phyloP scores from a whole-genome alignment of 352 stramenopile genomes.

The Pythium brachiatum region DNA sequence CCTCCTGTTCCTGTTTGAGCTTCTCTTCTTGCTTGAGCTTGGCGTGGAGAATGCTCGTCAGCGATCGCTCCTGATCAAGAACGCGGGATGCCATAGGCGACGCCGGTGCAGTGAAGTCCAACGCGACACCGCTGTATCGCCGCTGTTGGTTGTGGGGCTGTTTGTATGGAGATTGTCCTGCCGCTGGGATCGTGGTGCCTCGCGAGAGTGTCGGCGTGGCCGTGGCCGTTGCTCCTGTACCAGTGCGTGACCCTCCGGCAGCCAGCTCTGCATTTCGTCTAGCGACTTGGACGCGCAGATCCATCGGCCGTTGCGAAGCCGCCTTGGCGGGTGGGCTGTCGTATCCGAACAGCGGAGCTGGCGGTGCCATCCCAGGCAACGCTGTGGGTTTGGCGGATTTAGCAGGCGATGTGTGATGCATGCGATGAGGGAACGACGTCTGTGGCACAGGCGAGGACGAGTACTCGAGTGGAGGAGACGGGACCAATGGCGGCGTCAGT shows the following conservation, averaged over 20 bases:
- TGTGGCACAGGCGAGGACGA: constrained; percentile 32
- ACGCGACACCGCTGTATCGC: background rate
- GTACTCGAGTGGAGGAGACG: constrained; percentile 32
- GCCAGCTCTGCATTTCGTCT: constrained; percentile 65
- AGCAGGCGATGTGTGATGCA: constrained; percentile 13
- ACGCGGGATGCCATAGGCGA: constrained; percentile 66
- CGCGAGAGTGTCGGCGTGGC: constrained; percentile 10
- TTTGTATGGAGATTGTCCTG: background rate
- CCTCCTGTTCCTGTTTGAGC: constrained; percentile 70
- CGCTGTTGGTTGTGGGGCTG: constrained; percentile 6
- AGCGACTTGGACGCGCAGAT: constrained; percentile 73
- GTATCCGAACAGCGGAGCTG: background rate
- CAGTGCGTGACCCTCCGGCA: background rate
- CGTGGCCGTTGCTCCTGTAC: constrained; percentile 3
- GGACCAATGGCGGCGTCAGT: background rate
- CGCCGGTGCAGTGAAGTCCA: constrained; percentile 37
- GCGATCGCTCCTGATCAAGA: constrained; percentile 49
- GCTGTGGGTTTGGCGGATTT: constrained; percentile 5
- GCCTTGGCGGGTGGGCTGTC: background rate
- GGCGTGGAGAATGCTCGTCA: constrained; percentile 58
- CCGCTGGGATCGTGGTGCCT: constrained; percentile 18
- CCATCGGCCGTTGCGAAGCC: constrained; percentile 21
- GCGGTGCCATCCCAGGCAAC: background rate
- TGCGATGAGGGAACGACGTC: constrained; percentile 9
- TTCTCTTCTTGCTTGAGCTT: constrained; percentile 65